Evolutionary conservation across 2,329 filamentous ascomycete species (phyloP).

Genomic region (Canariomyces notabilis): DNA sequence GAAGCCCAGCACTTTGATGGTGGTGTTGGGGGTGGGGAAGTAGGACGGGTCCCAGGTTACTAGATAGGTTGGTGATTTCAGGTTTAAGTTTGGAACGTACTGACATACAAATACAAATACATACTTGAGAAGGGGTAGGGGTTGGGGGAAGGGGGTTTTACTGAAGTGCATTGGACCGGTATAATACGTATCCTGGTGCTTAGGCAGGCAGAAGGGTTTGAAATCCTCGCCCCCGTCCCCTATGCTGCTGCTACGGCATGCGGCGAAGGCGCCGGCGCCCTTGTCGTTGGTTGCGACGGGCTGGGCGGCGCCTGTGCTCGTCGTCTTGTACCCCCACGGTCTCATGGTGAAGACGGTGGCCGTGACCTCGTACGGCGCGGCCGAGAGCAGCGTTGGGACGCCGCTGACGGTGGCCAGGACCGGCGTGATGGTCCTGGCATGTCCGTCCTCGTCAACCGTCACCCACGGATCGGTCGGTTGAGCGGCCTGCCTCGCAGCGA

Average conservation of each 20-base stretch:
- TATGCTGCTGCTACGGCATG: too few relatives aligned
- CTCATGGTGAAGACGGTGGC: slow-evolving; percentile 34
- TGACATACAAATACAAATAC: too few relatives aligned
- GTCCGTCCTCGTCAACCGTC: slow-evolving; percentile 43
- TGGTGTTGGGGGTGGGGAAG: slow-evolving; percentile 40
- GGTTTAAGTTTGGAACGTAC: too few relatives aligned
- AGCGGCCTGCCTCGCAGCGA: slow-evolving; percentile 16
- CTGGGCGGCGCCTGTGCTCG: slow-evolving; percentile 39
- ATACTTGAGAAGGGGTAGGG: neutral
- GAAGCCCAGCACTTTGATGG: slow-evolving; percentile 33
- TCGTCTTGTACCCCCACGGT: slow-evolving; percentile 28
- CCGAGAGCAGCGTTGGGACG: slow-evolving; percentile 37
- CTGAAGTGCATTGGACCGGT: slow-evolving; percentile 48
- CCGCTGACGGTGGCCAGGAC: slow-evolving; percentile 42
- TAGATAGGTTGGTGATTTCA: slow-evolving; percentile 24
- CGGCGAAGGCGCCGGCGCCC: slow-evolving; percentile 44
- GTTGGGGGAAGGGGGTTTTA: slow-evolving; percentile 27
- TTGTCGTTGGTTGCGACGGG: slow-evolving; percentile 39
- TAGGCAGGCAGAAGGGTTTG: slow-evolving; percentile 50
- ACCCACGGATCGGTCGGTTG: slow-evolving; percentile 47
- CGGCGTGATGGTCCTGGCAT: slow-evolving; percentile 47
- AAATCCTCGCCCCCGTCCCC: slow-evolving; percentile 40
- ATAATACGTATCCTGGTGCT: slow-evolving; percentile 39
- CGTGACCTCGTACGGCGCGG: slow-evolving; percentile 37
- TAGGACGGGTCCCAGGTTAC: slow-evolving; percentile 54